phyloP scores from a whole-genome alignment of 176 grass and related monocot species.

The sorghum (Sorghum bicolor) region Sorghum_bicolor_NCBIv3 NC_012870.2:13157001-13157500 shows the following conservation, averaged over 20 bases:
- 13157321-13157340: not conserved
- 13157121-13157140: not conserved
- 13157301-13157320: too few species aligned
- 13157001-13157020: conserved; percentile 3
- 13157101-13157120: not conserved
- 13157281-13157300: not conserved
- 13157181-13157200: not conserved
- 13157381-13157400: too few species aligned
- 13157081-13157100: conserved; percentile 10
- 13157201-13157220: conserved; percentile 13
- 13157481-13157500: too few species aligned
- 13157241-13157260: not conserved
- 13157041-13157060: not conserved
- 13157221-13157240: conserved; percentile 10
- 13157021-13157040: not conserved
- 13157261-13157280: not conserved
- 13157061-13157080: not conserved
- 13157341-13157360: not conserved
- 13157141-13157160: conserved; percentile 18
- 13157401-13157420: too few species aligned
- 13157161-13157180: conserved; percentile 38
- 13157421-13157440: too few species aligned
- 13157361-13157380: not conserved
- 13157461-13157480: too few species aligned
- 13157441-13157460: too few species aligned